Base-by-base conservation (phyloP, 148 eudicot species). In the Tetragonia tetragonoides region DNA sequence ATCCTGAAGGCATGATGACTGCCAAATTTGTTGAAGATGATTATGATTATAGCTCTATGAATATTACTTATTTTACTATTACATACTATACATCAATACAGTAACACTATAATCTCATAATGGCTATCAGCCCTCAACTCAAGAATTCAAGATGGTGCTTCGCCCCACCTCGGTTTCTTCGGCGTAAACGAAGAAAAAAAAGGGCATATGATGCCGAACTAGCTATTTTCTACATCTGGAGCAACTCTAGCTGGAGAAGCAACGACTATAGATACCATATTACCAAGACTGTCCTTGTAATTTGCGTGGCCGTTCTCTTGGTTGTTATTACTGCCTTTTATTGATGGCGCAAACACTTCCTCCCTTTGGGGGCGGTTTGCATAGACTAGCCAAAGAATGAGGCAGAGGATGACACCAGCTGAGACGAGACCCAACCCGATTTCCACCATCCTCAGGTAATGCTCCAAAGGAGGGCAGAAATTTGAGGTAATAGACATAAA, bases 301-400 rank as follows among this genome's bases (percentile, higher is more conserved):
- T 70, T 80, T 78, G 67, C 77, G 23, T 51, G 81, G 59, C 80
- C 61, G 23, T 72, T 71, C 42, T 39, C 74, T 61, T 70, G 75
- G 2, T 23, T 40, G 14, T 28, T 74, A 70, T 77, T 56, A 38
- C 81, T 75, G 77, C 84, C 80, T 70, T 78, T 81, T 69, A 79
- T 78, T 83, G 86, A 83, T 0, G 89, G 78, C 51, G 79, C 94
- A 88, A 92, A 89, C 97, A 83, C 90, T 78, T 95, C 93, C 99
- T 91, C 97, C 97, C 96, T 88, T 87, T 69, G 92, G 90, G 97
- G 97, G 94, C 87, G 93, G 92, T 93, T 89, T 77, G 98, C 91
- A 76, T 89, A 87, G 68, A 91, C 79, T 64, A 96, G 82, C 95
- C 99, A 96, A 70, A 96, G 84, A 8, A 87, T 86, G 66, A 96